Conservation (phyloP, 108 stramenopile species). For the Nitzschia putrida region DNA sequence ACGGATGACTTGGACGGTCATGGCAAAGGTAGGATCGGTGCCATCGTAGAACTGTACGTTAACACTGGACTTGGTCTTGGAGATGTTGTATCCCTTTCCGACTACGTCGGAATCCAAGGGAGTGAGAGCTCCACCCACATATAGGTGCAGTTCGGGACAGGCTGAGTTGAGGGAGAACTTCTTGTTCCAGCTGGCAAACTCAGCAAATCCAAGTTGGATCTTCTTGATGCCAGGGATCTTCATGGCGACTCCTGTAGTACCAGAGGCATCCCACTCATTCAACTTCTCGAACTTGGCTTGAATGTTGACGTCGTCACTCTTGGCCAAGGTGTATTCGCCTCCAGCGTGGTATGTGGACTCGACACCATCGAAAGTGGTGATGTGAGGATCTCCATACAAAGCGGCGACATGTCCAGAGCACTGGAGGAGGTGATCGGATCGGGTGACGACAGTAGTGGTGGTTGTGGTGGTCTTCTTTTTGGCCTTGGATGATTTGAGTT, state of each 20-base stretch:
- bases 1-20: not conserved
- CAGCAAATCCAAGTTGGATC: not conserved
- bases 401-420: not conserved
- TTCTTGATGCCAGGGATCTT: not conserved
- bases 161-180: not conserved
- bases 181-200: not conserved
- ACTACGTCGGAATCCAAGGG: not conserved
- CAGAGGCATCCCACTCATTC: not conserved
- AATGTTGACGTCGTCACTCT: not conserved
- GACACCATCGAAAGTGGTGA: conserved; percentile 2
- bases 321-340: not conserved
- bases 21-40: not conserved
- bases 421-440: not conserved
- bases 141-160: not conserved
- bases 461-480: too few relatives aligned
- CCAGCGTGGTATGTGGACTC: conserved; percentile 1
- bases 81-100: not conserved
- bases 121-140: not conserved
- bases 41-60: not conserved
- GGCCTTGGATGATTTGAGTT: too few relatives aligned
- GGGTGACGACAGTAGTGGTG: too few relatives aligned
- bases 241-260: not conserved
- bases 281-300: conserved; percentile 6
- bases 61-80: not conserved
- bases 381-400: conserved; percentile 11